phyloP scores from a whole-genome alignment of 768 basidiomycete species.

The Leucocoprinus sp. region DNA sequence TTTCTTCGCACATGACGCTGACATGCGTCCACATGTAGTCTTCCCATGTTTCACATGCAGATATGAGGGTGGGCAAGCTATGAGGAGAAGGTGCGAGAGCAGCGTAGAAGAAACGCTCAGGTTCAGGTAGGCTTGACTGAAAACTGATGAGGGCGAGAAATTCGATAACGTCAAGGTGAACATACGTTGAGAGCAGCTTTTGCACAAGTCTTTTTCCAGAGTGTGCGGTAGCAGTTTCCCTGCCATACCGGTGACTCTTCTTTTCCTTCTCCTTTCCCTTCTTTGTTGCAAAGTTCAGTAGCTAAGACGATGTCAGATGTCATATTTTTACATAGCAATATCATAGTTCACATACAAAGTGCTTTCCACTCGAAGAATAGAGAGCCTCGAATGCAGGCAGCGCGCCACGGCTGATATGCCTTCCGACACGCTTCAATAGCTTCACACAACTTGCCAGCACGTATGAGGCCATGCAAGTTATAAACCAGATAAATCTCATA shows the following conservation, averaged over 20 bases:
- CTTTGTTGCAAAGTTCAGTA: conserved; percentile 36
- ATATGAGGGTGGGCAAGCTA: conserved; percentile 57
- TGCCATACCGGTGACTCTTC: conserved; percentile 48
- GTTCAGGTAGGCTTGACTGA: conserved; percentile 51
- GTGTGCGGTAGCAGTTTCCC: conserved; percentile 68
- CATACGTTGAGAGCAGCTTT: conserved; percentile 72
- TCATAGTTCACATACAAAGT: conserved; percentile 40
- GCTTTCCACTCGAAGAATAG: conserved; percentile 68
- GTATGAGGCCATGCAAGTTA: conserved; percentile 72
- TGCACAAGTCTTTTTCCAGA: conserved; percentile 87
- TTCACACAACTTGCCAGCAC: conserved; percentile 78
- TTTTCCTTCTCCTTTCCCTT: conserved; percentile 40
- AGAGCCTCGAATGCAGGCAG: conserved; percentile 82
- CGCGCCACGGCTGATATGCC: conserved; percentile 87
- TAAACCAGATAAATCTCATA: conserved; percentile 76
- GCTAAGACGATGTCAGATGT: conserved; percentile 17
- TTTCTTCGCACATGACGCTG: conserved; percentile 73
- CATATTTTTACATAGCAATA: neutral
- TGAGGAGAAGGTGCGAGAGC: conserved; percentile 69
- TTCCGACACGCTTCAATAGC: conserved; percentile 76
- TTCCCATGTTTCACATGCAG: conserved; percentile 84
- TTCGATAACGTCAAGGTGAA: neutral
- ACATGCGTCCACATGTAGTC: conserved; percentile 93
- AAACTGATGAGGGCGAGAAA: neutral
- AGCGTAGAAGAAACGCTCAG: conserved; percentile 84